These are phyloP conservation scores for Microcyclosporella mali DNA, from an alignment of 2,329 filamentous ascomycete genomes.

Conservation along the genomic window DNA sequence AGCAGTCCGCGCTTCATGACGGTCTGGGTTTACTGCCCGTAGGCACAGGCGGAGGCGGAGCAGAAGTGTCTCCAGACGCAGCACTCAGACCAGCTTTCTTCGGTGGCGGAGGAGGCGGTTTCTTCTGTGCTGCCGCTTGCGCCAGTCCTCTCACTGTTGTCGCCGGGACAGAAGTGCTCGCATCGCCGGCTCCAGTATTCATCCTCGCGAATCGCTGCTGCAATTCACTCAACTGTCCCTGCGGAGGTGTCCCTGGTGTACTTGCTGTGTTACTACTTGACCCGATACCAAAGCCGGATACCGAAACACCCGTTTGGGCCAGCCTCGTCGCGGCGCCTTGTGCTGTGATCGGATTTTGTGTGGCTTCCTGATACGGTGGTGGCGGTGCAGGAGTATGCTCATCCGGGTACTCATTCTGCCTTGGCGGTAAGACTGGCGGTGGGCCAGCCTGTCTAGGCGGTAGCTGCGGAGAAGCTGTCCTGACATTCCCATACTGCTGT, in stretches of 20 bases:
- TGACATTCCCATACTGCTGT: constrained; percentile 7
- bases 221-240: constrained; percentile 56
- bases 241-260: no score
- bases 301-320: constrained; percentile 67
- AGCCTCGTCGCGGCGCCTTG: constrained; percentile 58
- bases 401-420: constrained; percentile 35
- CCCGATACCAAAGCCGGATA: constrained; percentile 69
- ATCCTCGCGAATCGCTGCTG: constrained; percentile 58
- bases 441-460: constrained; percentile 28
- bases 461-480: constrained; percentile 14
- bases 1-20: constrained; percentile 8
- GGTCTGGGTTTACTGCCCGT: constrained; percentile 50
- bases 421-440: constrained; percentile 41
- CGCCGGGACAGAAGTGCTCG: constrained; percentile 8
- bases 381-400: constrained; percentile 1
- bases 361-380: neutral
- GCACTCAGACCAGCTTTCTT: constrained; percentile 49
- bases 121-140: constrained; percentile 39
- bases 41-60: constrained; percentile 51
- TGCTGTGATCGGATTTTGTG: constrained; percentile 17
- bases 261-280: no score
- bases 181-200: constrained; percentile 33
- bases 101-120: constrained; percentile 53
- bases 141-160: constrained; percentile 23
- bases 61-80: constrained; percentile 9